A percentile compares a stretch with the other conserved stretches of the same genome.
Evolutionary conservation across 2,329 filamentous ascomycete genomes (phyloP).

Genomic region (Scedosporium minutisporum): DNA sequence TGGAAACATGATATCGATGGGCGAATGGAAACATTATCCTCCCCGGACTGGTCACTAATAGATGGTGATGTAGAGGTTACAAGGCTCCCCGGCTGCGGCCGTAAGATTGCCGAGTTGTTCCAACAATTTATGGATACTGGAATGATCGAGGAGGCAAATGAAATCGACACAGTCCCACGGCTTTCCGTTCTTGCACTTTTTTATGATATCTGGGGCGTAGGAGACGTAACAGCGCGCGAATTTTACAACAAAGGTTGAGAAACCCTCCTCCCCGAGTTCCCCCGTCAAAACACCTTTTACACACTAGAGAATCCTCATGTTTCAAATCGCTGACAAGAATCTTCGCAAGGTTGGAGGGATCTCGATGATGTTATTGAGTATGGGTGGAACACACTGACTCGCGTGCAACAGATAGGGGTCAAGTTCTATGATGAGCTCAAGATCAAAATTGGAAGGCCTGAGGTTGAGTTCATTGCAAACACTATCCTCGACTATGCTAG

Average conservation of each 20-base stretch:
- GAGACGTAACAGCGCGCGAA: conserved; percentile 66
- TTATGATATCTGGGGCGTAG: conserved; percentile 88
- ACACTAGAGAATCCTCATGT: not conserved
- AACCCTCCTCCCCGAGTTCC: not conserved
- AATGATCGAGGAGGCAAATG: conserved; percentile 51
- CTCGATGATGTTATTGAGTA: conserved; percentile 78
- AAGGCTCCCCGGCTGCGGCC: conserved; percentile 67
- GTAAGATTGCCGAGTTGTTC: conserved; percentile 70
- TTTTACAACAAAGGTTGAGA: conserved; percentile 58
- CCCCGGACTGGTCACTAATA: not conserved
- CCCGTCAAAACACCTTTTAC: not conserved
- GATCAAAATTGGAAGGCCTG: conserved; percentile 57
- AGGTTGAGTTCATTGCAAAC: conserved; percentile 61
- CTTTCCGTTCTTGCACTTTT: conserved; percentile 60
- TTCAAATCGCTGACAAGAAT: not conserved
- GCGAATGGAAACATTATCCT: too few relatives aligned
- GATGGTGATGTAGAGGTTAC: conserved; percentile 19
- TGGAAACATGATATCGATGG: not conserved
- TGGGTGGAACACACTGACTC: conserved; percentile 64
- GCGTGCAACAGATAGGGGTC: conserved; percentile 85
- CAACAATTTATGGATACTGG: conserved; percentile 60
- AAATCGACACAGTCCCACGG: conserved; percentile 53
- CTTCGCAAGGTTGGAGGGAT: conserved; percentile 56
- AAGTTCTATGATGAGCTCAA: conserved; percentile 89
- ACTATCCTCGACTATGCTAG: conserved; percentile 59